A percentile compares a stretch with the other conserved stretches of the same genome.
Conservation (phyloP, 495 filamentous ascomycete species). For the Penicillium crystallinum region DNA sequence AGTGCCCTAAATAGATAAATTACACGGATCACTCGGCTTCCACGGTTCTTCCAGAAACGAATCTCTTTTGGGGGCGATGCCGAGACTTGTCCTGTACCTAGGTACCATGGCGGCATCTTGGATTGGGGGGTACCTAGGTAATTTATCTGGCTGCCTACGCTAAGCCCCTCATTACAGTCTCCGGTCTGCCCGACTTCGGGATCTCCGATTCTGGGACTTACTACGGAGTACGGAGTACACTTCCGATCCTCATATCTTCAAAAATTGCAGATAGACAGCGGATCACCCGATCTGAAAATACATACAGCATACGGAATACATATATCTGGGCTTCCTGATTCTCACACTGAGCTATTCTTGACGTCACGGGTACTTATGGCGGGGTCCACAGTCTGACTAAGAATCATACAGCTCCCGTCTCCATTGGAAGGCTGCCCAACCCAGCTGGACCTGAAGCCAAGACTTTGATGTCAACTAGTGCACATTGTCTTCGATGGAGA, state of each 20-base stretch:
- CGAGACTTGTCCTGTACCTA: neutral
- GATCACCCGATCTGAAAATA: no score
- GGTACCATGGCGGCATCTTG: neutral
- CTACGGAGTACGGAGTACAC: neutral
- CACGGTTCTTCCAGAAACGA: conserved; percentile 12
- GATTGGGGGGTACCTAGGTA: neutral
- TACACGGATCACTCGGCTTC: conserved; percentile 14
- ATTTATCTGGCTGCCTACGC: conserved; percentile 5
- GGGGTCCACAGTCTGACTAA: neutral
- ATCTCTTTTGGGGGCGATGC: neutral
- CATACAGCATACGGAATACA: no score
- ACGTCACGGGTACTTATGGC: neutral
- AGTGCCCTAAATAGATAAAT: neutral
- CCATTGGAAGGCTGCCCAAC: neutral
- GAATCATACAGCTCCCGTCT: neutral
- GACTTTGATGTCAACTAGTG: neutral
- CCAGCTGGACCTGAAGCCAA: neutral
- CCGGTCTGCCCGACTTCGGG: neutral
- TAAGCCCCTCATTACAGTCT: neutral
- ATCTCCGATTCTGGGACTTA: neutral
- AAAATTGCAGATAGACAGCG: no score
- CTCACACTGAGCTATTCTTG: no score
- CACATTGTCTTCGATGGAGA: neutral
- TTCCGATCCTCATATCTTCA: no score
- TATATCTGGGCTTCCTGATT: no score